Conservation (phyloP, 2,329 filamentous ascomycete genomes). For the Taxawa tesnikishii region DNA sequence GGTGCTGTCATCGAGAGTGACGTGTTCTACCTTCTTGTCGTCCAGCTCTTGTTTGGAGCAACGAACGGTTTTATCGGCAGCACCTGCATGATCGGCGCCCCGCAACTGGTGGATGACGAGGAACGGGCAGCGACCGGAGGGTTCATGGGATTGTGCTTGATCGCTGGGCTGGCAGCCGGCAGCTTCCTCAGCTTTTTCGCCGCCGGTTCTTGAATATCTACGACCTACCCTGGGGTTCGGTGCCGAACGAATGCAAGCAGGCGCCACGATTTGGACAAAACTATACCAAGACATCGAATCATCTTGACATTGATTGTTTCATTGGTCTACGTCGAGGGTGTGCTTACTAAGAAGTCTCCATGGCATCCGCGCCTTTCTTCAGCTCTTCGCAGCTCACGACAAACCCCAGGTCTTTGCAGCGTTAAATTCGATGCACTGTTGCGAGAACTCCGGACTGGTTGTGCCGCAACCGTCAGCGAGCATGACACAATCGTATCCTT, state of each 20-base stretch:
- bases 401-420: slow-evolving; percentile 22
- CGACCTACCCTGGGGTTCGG: too few species aligned
- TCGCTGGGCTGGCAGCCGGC: slow-evolving; percentile 70
- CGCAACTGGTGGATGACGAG: slow-evolving; percentile 65
- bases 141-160: slow-evolving; percentile 89
- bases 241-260: too few species aligned
- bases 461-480: slow-evolving; percentile 44
- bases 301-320: background rate
- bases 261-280: background rate
- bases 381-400: slow-evolving; percentile 16
- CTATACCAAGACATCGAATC: slow-evolving; percentile 1
- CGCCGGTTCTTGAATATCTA: slow-evolving; percentile 26
- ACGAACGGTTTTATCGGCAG: slow-evolving; percentile 81
- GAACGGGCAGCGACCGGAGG: slow-evolving; percentile 83
- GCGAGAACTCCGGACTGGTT: slow-evolving; percentile 27
- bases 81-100: slow-evolving; percentile 83
- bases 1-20: slow-evolving; percentile 70
- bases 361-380: slow-evolving; percentile 14
- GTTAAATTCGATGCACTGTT: slow-evolving; percentile 23
- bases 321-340: too few species aligned
- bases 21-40: slow-evolving; percentile 71
- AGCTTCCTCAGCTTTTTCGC: slow-evolving; percentile 79
- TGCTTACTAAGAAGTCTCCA: slow-evolving; percentile 1
- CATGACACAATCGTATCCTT: slow-evolving; percentile 44
- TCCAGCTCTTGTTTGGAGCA: slow-evolving; percentile 73